Base-by-base conservation (phyloP, 129 eudicot genomes). In the Helianthus tuberosus region DNA sequence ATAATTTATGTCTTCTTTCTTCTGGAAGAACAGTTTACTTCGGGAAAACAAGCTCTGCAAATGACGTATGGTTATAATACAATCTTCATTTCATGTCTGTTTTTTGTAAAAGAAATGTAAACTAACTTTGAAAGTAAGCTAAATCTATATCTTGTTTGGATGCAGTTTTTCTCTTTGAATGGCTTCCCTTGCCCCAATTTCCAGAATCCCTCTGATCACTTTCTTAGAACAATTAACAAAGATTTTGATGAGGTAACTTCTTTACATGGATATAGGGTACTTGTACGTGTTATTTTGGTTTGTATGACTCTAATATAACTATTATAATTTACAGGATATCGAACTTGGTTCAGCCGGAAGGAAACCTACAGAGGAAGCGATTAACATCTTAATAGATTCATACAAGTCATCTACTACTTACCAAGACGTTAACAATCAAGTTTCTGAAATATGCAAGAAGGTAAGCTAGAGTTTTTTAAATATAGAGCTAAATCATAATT, bases 201-300 rank as follows among this genome's bases (percentile, higher is more conserved):
- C 82, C 86, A 85, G 73, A 92, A 87, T 77, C 98, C 96, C 16
- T 87, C 98, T 2, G 98, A 92, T 66, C 98, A 92, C 75, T 92
- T 70, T 79, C 85, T 92, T 17, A 75, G 89, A 71, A 92, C 91
- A 23, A 79, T 89, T 8, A 92, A 92, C 82, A 85, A 79, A 74
- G 96, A 92, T 79, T 92, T 92, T 74, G 96, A 92, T 54, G 73
- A 43, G 60, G 96, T 91, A 77, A 65, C 81, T 61, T 13, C 11
- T 29, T 47, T 64, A 48, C 8, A 0, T 54, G n/a, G 10, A 23
- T 50, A 20, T 11, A 27, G 6, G 3, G 25, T 14, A 67, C 23
- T 27, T 27, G 32, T 27, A 27, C 32, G 12, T 41, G 32, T 23
- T 61, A 41, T 36, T 29, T 44, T 23, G 20, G 32, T 7, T 17